Base-by-base conservation (phyloP, 164 flowering plant species). In the Litsea cubeba region DNA sequence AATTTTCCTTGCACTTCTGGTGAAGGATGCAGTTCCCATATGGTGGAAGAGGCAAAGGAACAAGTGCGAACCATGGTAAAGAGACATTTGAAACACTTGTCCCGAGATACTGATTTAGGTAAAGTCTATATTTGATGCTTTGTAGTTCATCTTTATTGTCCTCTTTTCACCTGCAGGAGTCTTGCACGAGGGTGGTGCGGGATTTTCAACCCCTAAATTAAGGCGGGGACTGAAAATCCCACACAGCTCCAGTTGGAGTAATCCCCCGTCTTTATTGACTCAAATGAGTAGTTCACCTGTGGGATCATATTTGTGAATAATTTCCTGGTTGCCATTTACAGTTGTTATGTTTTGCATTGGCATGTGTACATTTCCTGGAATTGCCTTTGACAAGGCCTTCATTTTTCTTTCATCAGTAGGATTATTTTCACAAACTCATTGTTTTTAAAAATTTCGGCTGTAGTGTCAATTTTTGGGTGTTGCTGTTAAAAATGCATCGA, bases 81-180 rank as follows among this genome's bases (percentile, higher is more conserved):
- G 76, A 76, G 72, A 78, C 90, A 87, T 73, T 76, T 87, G 75
- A 79, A 81, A 74, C 78, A 76, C 74, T 70, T 88, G 76, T 84
- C 90, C 70, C 71, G 73, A 74, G 82, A 85, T 68, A 65, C 77
- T 67, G 76, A 75, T n/a, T 68, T 87, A 76, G 91, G 97, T 91
- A 86, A 40, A 54, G 82, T 76, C 24, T 18, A 69, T 2, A 24
- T 26, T 72, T 25, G 10, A 14, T 30, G n/a, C 66, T 24, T 22
- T 63, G 3, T 11, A 63, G 22, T 17, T n/a, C 18, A 17, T 17
- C 40, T 23, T 35, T 11, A 30, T 71, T 8, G 24, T 69, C 12
- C 17, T 24, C 14, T 64, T 64, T 64, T 15, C 22, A 15, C n/a
- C 22, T 17, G 15, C 62, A 17, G 62, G 18, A 30, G 32, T 30